A percentile compares a stretch with the other conserved stretches of the same genome.
Conservation (phyloP, 2,329 filamentous ascomycete genomes). For the Sarocladium kiliense region DNA sequence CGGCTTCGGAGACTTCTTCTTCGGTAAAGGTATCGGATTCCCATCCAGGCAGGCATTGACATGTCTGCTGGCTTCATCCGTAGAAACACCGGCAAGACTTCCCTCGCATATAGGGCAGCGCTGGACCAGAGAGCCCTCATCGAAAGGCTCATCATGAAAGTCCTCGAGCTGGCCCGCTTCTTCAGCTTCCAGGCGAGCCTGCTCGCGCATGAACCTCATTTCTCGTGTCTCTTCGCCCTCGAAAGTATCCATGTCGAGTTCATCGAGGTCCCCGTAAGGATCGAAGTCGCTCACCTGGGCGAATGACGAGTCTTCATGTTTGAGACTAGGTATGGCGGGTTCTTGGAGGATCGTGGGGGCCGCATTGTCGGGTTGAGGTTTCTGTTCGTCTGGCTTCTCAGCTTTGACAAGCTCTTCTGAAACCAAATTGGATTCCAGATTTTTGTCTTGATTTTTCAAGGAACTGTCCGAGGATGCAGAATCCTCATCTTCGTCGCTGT, state of each 20-base stretch:
- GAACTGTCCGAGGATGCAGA: not conserved
- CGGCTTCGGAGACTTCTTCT: conserved; percentile 12
- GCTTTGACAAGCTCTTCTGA: conserved; percentile 9
- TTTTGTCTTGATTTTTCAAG: conserved; percentile 9
- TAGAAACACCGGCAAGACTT: conserved; percentile 52
- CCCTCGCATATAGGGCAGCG: conserved; percentile 75
- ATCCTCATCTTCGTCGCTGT: conserved; percentile 22
- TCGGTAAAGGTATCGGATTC: conserved; percentile 56
- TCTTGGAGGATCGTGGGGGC: not conserved
- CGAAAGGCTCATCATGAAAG: conserved; percentile 24
- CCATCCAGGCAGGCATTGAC: conserved; percentile 94
- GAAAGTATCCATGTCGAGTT: conserved; percentile 45
- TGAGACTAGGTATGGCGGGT: conserved; percentile 15
- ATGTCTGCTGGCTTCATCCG: conserved; percentile 70
- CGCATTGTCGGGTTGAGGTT: not conserved
- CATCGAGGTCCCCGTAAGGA: conserved; percentile 43
- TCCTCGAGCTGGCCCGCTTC: conserved; percentile 40
- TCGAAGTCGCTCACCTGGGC: conserved; percentile 31
- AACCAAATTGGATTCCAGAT: too few species aligned
- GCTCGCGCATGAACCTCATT: conserved; percentile 70
- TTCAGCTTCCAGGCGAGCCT: conserved; percentile 60
- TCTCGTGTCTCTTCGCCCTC: conserved; percentile 62
- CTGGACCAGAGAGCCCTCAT: conserved; percentile 25
- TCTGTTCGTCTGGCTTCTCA: not conserved
- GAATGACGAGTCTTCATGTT: conserved; percentile 25